These are phyloP conservation scores for Rhododendron mucronatum DNA, from an alignment of 148 eudicot species.

Conservation along the genomic window DNA sequence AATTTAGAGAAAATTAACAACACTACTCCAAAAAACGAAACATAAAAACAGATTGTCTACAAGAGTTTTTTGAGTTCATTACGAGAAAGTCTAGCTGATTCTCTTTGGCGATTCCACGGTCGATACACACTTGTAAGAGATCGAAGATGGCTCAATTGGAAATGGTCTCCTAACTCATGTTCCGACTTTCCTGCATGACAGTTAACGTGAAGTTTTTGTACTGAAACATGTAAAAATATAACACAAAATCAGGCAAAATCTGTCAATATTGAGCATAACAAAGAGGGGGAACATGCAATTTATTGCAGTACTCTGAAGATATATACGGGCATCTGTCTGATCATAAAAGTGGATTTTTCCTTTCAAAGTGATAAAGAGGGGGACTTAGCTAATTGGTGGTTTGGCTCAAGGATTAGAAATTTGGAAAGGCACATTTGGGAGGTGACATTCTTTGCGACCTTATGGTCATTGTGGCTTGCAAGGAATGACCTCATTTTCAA, in stretches of 20 bases:
- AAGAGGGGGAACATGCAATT: not conserved
- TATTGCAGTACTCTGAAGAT: not conserved
- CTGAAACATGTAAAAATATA: not conserved
- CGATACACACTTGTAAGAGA: not conserved
- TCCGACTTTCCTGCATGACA: not conserved
- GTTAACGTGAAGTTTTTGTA: not conserved
- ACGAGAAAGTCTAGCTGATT: not conserved
- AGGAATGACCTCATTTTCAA: no score
- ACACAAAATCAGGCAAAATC: not conserved
- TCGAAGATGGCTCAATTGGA: not conserved
- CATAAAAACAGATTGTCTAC: conserved; percentile 4
- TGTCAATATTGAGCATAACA: not conserved
- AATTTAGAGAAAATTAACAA: conserved; percentile 7
- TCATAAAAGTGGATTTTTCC: not conserved
- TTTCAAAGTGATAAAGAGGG: not conserved
- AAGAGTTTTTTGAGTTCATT: not conserved
- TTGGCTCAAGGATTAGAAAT: no score
- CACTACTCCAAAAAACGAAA: conserved; percentile 4
- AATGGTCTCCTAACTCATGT: not conserved
- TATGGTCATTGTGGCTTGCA: no score
- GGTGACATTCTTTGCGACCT: no score
- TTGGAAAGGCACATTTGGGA: no score
- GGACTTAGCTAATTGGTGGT: no score
- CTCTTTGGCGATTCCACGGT: not conserved
- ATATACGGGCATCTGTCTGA: not conserved